phyloP scores from a whole-genome alignment of 2,329 filamentous ascomycete species.

The Magnaporthiopsis incrustans region DNA sequence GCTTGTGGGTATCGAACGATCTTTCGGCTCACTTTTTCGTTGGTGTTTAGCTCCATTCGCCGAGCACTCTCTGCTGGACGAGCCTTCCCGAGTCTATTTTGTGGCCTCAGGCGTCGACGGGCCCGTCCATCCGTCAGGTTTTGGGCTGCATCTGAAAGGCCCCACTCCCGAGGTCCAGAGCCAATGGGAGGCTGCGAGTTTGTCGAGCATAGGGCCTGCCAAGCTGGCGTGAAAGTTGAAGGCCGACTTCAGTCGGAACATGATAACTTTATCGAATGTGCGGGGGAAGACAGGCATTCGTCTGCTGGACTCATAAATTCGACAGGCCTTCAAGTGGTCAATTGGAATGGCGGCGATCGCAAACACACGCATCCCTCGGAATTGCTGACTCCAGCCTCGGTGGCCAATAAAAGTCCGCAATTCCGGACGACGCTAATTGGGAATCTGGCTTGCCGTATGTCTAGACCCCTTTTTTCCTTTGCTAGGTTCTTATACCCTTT shows the following conservation, averaged over 20 bases:
- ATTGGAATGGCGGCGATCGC: neutral
- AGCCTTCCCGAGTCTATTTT: neutral
- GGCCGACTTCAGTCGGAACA: neutral
- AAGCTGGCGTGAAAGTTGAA: no score
- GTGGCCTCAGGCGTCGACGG: neutral
- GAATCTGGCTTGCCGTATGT: no score
- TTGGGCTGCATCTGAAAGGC: neutral
- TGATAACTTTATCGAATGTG: neutral
- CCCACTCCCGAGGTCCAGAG: neutral
- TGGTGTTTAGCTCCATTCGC: neutral
- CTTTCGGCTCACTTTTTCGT: conserved; percentile 8
- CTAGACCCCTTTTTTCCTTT: no score
- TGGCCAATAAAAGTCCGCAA: no score
- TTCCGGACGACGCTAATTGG: no score
- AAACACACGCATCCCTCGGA: neutral
- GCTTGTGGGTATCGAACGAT: conserved; percentile 21
- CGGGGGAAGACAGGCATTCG: neutral
- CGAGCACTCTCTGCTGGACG: neutral
- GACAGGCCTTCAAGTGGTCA: neutral
- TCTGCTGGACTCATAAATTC: neutral
- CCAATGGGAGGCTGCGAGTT: neutral
- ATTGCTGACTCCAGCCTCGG: neutral
- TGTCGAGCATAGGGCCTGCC: neutral
- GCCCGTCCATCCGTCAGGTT: neutral
- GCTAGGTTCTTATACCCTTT: no score